These are phyloP conservation scores for Anisodus tanguticus DNA, from an alignment of 257 asterid species.

Conservation along the genomic window DNA sequence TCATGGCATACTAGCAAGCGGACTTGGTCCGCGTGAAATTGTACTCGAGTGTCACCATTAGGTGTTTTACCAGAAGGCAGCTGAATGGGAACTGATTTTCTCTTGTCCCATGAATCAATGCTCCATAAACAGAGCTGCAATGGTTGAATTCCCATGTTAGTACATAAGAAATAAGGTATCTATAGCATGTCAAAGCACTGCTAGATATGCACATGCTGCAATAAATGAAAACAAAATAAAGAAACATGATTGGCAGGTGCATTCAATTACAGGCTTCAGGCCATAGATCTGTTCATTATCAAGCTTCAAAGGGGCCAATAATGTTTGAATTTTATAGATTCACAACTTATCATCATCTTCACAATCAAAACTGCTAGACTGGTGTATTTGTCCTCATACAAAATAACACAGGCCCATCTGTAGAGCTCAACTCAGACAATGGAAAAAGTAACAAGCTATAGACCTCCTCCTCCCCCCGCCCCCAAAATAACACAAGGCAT, in stretches of 20 bases:
- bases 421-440: background rate
- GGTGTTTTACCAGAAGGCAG: conserved; percentile 92
- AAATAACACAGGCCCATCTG: background rate
- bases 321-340: background rate
- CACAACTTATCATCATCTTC: background rate
- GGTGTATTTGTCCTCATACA: background rate
- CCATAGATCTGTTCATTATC: conserved; percentile 9
- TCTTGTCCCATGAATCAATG: conserved; percentile 95
- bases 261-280: background rate
- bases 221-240: background rate
- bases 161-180: background rate
- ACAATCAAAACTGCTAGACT: background rate
- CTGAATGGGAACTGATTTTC: conserved; percentile 76
- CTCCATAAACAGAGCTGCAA: conserved; percentile 91
- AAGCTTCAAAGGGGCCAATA: background rate
- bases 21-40: conserved; percentile 80
- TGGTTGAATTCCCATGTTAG: conserved; percentile 18
- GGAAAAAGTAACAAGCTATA: background rate
- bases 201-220: background rate
- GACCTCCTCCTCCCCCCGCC: background rate
- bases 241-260: background rate
- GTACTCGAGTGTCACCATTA: conserved; percentile 88
- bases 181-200: conserved; percentile 10
- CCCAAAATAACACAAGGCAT: background rate
- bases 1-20: conserved; percentile 91